phyloP scores from a whole-genome alignment of 306 rosid species.

The Cicer judaicum region DNA sequence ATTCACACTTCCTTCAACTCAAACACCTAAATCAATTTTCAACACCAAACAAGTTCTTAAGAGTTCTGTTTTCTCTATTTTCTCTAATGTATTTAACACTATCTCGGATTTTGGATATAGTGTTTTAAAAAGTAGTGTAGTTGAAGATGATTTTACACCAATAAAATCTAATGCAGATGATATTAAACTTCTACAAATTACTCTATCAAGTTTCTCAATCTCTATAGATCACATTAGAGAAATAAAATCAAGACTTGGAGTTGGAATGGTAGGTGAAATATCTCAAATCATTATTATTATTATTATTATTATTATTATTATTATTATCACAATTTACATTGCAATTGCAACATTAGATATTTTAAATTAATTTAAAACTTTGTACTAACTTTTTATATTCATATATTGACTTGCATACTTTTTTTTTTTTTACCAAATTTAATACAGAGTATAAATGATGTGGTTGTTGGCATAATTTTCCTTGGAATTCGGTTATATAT shows the following conservation, averaged over 20 bases:
- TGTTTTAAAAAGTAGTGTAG: slow-evolving; percentile 44
- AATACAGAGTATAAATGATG: slow-evolving; percentile 56
- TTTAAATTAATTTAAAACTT: not conserved
- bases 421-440: not conserved
- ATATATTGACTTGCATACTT: not conserved
- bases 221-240: slow-evolving; percentile 46
- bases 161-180: slow-evolving; percentile 50
- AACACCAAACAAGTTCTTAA: not conserved
- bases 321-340: too few relatives aligned
- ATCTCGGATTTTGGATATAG: slow-evolving; percentile 53
- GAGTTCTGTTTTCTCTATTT: slow-evolving; percentile 1
- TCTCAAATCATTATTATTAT: not conserved
- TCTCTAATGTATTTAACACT: slow-evolving; percentile 28
- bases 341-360: too few relatives aligned
- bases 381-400: not conserved
- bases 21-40: not conserved
- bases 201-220: slow-evolving; percentile 43
- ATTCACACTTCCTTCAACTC: slow-evolving; percentile 53
- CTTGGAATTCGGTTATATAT: slow-evolving; percentile 55
- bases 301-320: too few relatives aligned
- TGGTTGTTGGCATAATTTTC: slow-evolving; percentile 52
- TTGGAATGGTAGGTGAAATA: slow-evolving; percentile 55
- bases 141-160: slow-evolving; percentile 57
- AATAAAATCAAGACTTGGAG: slow-evolving; percentile 52
- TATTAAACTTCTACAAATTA: slow-evolving; percentile 13